Evolutionary conservation across 225 moss, liverwort and hornwort species (phyloP).

Genomic region (Lunularia cruciata): DNA sequence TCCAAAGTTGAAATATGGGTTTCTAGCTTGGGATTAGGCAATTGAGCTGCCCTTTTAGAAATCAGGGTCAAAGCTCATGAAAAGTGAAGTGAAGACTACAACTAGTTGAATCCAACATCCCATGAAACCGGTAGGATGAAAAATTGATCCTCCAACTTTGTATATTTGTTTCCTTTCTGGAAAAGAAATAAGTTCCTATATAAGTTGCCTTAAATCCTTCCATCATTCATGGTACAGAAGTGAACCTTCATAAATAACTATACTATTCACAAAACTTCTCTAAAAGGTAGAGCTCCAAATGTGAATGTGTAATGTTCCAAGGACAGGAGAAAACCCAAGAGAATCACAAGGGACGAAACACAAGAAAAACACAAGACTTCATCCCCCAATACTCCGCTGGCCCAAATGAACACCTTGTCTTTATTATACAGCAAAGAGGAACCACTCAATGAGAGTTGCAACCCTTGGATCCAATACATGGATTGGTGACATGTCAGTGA

Average conservation of each 20-base stretch:
- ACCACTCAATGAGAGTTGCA: no score
- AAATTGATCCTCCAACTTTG: conserved; percentile 13
- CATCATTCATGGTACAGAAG: background rate
- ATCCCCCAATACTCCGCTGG: no score
- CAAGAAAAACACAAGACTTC: no score
- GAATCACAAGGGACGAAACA: no score
- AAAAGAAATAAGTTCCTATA: background rate
- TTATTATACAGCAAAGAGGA: no score
- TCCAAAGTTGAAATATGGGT: background rate
- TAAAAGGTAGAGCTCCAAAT: conserved; percentile 3
- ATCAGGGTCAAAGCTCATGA: conserved; percentile 1
- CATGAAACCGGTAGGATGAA: conserved; percentile 7
- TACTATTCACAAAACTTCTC: conserved; percentile 24
- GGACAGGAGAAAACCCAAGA: no score
- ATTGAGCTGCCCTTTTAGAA: background rate
- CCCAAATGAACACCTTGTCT: no score
- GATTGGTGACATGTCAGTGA: no score
- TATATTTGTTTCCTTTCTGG: background rate
- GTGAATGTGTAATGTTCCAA: no score
- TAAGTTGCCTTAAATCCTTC: background rate
- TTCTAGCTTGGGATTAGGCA: conserved; percentile 8
- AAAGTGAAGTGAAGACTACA: conserved; percentile 2
- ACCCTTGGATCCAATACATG: no score
- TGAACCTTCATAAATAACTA: conserved; percentile 7
- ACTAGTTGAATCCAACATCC: background rate